These are phyloP conservation scores for Cyberlindnera subsufficiens DNA, from an alignment of 805 yeast genomes.

Conservation along the genomic window DNA sequence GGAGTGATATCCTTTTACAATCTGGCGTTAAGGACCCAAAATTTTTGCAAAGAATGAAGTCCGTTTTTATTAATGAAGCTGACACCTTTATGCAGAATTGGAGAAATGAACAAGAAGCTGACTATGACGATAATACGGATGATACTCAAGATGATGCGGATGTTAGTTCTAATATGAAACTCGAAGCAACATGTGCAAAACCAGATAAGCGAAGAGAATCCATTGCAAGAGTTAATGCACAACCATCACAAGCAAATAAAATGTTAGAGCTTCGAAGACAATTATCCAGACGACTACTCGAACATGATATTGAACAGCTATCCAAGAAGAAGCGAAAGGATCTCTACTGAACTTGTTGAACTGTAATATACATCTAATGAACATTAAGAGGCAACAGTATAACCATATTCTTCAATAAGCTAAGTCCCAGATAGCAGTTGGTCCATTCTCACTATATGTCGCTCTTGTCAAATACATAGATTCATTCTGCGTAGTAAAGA, in stretches of 20 bases:
- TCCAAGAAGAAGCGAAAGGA: background rate
- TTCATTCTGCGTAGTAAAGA: constrained; percentile 61
- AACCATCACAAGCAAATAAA: too few relatives aligned
- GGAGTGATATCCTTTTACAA: constrained; percentile 2
- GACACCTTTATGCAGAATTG: constrained; percentile 76
- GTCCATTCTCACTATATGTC: constrained; percentile 74
- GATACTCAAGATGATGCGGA: constrained; percentile 47
- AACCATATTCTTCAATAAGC: constrained; percentile 19
- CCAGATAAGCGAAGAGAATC: constrained; percentile 1
- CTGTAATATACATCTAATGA: too few relatives aligned
- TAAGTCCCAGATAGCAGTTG: constrained; percentile 73
- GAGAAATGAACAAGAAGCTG: constrained; percentile 13
- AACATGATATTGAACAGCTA: too few relatives aligned
- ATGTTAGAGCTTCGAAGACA: too few relatives aligned
- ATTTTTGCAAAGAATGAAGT: constrained; percentile 1
- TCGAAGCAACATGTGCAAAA: background rate
- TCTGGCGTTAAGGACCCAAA: background rate
- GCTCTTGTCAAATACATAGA: constrained; percentile 58
- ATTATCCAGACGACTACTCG: too few relatives aligned
- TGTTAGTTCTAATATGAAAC: constrained; percentile 51
- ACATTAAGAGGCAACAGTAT: too few relatives aligned
- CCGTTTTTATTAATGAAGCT: constrained; percentile 48
- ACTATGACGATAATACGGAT: background rate
- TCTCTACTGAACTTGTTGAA: too few relatives aligned
- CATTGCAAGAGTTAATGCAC: background rate